phyloP scores from a whole-genome alignment of 495 filamentous ascomycete species.

The Lophiostoma macrostomum region DNA sequence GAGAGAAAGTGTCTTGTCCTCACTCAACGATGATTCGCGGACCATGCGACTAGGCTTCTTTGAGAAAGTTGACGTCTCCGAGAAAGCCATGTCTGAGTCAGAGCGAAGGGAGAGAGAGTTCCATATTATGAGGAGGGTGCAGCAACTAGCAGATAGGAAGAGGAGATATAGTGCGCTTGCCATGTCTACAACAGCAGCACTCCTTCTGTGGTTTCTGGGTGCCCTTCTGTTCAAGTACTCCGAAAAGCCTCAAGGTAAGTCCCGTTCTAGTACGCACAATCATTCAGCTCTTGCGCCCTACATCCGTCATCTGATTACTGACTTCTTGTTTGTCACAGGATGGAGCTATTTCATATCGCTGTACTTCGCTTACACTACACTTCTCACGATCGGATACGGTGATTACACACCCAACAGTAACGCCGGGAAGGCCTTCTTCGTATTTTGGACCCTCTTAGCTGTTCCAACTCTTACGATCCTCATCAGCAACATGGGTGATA shows the following conservation, averaged over 20 bases:
- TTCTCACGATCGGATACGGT: constrained; percentile 86
- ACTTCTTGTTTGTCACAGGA: too few relatives aligned
- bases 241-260: constrained; percentile 52
- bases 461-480: constrained; percentile 79
- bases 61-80: constrained; percentile 34
- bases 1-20: constrained; percentile 53
- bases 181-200: constrained; percentile 60
- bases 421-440: constrained; percentile 75
- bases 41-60: constrained; percentile 53
- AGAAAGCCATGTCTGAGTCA: constrained; percentile 46
- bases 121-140: constrained; percentile 75
- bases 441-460: constrained; percentile 85
- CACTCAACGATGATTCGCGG: constrained; percentile 48
- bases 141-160: constrained; percentile 51
- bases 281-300: too few relatives aligned
- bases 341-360: constrained; percentile 81
- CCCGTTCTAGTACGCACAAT: too few relatives aligned
- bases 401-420: constrained; percentile 69
- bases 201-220: constrained; percentile 76
- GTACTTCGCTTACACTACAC: constrained; percentile 75
- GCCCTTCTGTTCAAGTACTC: constrained; percentile 66
- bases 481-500: constrained; percentile 80
- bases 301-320: too few relatives aligned
- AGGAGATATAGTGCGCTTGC: constrained; percentile 67
- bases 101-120: constrained; percentile 73